phyloP scores from a whole-genome alignment of 2,329 filamentous ascomycete genomes.

The Colletotrichum somersetense region DNA sequence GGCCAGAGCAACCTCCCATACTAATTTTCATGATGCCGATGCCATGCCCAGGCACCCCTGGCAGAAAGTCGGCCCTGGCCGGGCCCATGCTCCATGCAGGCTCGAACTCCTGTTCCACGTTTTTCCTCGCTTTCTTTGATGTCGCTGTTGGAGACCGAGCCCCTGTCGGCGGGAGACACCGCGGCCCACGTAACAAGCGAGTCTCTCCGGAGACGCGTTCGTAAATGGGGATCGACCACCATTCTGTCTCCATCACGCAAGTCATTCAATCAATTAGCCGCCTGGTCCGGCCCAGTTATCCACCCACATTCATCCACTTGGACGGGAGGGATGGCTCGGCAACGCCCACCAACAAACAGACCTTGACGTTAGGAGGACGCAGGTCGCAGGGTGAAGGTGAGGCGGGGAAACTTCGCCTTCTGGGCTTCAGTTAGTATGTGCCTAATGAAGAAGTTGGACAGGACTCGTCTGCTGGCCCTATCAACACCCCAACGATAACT shows the following conservation, averaged over 20 bases:
- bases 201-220: constrained; percentile 13
- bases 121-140: constrained; percentile 20
- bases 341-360: constrained; percentile 7
- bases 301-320: constrained; percentile 22
- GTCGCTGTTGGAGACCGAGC: constrained; percentile 2
- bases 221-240: not conserved
- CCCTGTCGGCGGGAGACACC: constrained; percentile 2
- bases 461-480: constrained; percentile 9
- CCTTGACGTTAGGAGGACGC: constrained; percentile 16
- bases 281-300: constrained; percentile 30
- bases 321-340: constrained; percentile 15
- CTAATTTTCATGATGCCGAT: not conserved
- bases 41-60: constrained; percentile 20
- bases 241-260: constrained; percentile 27
- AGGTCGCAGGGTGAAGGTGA: constrained; percentile 16
- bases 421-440: not conserved
- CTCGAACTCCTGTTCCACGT: constrained; percentile 27
- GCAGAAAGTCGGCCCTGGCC: constrained; percentile 30
- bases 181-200: constrained; percentile 15
- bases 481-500: constrained; percentile 2
- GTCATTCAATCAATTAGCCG: constrained; percentile 24
- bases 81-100: constrained; percentile 13
- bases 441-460: constrained; percentile 22
- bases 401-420: constrained; percentile 12
- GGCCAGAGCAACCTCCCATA: constrained; percentile 29